Percentiles rank a stretch among this genome's conserved stretches.
Conservation (phyloP, 2,329 filamentous ascomycete genomes). For the Neurospora sp. region DNA sequence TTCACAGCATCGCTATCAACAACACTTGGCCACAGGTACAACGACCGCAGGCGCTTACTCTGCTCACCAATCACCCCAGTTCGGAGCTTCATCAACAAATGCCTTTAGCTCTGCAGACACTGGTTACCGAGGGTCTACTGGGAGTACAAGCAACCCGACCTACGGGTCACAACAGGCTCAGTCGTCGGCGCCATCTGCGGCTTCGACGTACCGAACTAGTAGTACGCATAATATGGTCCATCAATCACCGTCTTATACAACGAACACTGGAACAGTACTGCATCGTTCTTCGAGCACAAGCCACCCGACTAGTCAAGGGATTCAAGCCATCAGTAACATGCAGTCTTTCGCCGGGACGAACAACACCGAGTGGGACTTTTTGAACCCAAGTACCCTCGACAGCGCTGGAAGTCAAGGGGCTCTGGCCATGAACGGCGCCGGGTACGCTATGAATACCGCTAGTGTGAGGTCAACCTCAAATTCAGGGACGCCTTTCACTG, state of each 20-base stretch:
- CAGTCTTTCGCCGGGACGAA: conserved; percentile 11
- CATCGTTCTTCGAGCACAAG: conserved; percentile 12
- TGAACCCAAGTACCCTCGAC: conserved; percentile 22
- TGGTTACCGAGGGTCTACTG: conserved; percentile 16
- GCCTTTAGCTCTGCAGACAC: conserved; percentile 15
- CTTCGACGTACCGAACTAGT: conserved; percentile 11
- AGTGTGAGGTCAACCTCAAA: conserved; percentile 18
- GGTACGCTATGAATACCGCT: conserved; percentile 19
- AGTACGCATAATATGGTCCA: conserved; percentile 14
- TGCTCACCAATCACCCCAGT: conserved; percentile 20
- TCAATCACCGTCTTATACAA: conserved; percentile 10
- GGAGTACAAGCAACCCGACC: conserved; percentile 12
- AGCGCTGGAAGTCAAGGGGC: conserved; percentile 13
- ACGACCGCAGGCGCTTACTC: conserved; percentile 15
- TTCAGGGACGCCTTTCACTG: conserved; percentile 13
- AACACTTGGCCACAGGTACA: conserved; percentile 16
- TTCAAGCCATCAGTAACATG: conserved; percentile 14
- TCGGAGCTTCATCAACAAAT: conserved; percentile 14
- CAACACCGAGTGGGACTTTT: conserved; percentile 15
- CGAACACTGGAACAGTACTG: conserved; percentile 5
- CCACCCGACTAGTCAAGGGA: conserved; percentile 11
- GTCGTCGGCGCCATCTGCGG: conserved; percentile 9
- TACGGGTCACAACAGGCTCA: conserved; percentile 16
- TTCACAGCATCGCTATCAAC: conserved; percentile 19
- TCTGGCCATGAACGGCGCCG: conserved; percentile 16